phyloP scores from a whole-genome alignment of 2,329 filamentous ascomycete species.

The Chalaropsis ovoidea region DNA sequence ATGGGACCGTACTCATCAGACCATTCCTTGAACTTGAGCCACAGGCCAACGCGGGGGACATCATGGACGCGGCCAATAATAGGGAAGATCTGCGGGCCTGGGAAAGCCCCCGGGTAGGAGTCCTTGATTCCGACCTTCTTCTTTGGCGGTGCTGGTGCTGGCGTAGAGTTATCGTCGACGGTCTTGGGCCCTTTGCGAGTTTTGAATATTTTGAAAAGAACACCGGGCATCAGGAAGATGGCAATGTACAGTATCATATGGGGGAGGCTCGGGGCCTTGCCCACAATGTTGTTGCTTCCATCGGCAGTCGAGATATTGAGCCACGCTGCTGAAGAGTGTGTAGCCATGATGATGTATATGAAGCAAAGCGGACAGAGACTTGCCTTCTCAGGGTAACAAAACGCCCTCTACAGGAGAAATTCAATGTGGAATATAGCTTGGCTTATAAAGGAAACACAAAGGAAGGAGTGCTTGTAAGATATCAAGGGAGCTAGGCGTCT shows the following conservation, averaged over 20 bases:
- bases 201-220: conserved; percentile 37
- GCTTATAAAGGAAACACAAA: background rate
- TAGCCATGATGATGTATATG: conserved; percentile 17
- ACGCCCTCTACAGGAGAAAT: background rate
- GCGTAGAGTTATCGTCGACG: background rate
- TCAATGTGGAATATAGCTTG: background rate
- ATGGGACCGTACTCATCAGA: conserved; percentile 37
- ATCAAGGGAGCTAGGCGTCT: background rate
- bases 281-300: background rate
- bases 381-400: background rate
- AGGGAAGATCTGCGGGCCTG: conserved; percentile 40
- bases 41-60: conserved; percentile 38
- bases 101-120: conserved; percentile 33
- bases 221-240: conserved; percentile 34
- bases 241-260: conserved; percentile 39
- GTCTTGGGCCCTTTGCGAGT: conserved; percentile 32
- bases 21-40: conserved; percentile 45
- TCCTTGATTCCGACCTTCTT: conserved; percentile 27
- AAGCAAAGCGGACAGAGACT: background rate
- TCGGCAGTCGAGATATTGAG: conserved; percentile 13
- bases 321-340: conserved; percentile 23
- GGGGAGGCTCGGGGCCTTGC: conserved; percentile 35
- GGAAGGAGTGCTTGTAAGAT: background rate
- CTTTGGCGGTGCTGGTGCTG: background rate
- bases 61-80: conserved; percentile 42